Evolutionary conservation across 1,139 yeast genomes (phyloP).

Genomic region (Geotrichum citri-aurantii): DNA sequence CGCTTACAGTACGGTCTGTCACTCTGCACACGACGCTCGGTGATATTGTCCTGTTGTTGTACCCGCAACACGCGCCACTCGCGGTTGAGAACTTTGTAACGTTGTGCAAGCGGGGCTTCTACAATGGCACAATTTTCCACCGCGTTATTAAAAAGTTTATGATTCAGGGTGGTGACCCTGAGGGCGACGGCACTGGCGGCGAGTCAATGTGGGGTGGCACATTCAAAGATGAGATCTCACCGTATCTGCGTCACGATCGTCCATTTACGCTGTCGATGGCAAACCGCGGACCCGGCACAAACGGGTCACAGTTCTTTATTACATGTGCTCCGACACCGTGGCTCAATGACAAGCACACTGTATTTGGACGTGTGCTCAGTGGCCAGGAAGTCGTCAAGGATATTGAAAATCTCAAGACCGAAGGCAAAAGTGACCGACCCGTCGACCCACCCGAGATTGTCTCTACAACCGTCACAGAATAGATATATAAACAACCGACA

Average conservation of each 20-base stretch:
- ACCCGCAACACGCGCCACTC: constrained; percentile 39
- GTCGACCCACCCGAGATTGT: constrained; percentile 33
- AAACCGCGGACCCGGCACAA: constrained; percentile 56
- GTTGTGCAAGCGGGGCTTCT: constrained; percentile 39
- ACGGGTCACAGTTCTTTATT: constrained; percentile 61
- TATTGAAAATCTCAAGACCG: constrained; percentile 28
- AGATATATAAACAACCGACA: background rate
- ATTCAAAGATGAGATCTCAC: constrained; percentile 44
- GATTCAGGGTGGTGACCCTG: constrained; percentile 52
- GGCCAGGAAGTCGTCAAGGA: constrained; percentile 37
- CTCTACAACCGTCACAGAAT: constrained; percentile 20
- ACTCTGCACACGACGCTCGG: constrained; percentile 45
- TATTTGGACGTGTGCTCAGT: constrained; percentile 50
- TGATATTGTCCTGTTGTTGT: constrained; percentile 41
- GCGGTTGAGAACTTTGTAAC: constrained; percentile 44
- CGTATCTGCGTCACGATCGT: constrained; percentile 37
- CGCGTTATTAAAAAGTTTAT: constrained; percentile 46
- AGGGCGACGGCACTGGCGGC: constrained; percentile 49
- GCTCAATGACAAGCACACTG: constrained; percentile 54
- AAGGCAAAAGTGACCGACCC: constrained; percentile 32
- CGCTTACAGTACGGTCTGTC: constrained; percentile 17
- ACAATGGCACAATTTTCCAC: constrained; percentile 43
- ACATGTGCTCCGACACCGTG: constrained; percentile 42
- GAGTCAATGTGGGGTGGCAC: constrained; percentile 41
- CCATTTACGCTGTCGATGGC: constrained; percentile 54